These are phyloP conservation scores for Gnaphalium uliginosum DNA, from an alignment of 129 eudicot genomes.

Conservation along the genomic window DNA sequence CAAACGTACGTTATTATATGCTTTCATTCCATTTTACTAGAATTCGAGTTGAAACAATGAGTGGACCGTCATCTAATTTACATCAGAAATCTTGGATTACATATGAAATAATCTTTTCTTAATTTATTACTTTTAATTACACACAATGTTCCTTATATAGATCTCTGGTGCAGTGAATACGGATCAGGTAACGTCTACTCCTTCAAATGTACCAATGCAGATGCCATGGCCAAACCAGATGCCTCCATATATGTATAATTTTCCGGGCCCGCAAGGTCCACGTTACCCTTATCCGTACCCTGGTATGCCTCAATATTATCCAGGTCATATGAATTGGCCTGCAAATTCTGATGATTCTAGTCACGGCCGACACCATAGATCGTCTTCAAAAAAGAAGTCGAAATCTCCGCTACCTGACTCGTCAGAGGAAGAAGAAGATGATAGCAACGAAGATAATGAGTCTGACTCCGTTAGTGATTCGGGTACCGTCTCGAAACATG, in stretches of 20 bases:
- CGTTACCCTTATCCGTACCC: slow-evolving; percentile 71
- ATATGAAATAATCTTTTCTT: background rate
- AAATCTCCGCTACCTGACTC: slow-evolving; percentile 39
- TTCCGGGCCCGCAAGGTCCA: slow-evolving; percentile 60
- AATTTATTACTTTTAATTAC: slow-evolving; percentile 4
- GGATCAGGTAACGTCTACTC: slow-evolving; percentile 50
- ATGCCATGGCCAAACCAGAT: slow-evolving; percentile 86
- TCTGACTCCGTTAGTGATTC: slow-evolving; percentile 56
- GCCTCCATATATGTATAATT: slow-evolving; percentile 79
- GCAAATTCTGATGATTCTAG: slow-evolving; percentile 49
- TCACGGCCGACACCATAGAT: slow-evolving; percentile 50
- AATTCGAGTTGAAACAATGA: too few species aligned
- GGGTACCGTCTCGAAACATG: slow-evolving; percentile 47
- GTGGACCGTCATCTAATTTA: too few species aligned
- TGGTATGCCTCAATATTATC: slow-evolving; percentile 74
- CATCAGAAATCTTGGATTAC: background rate
- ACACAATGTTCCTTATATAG: slow-evolving; percentile 13
- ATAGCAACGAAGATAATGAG: slow-evolving; percentile 42
- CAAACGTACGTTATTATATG: slow-evolving; percentile 36
- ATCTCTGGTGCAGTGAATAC: slow-evolving; percentile 41
- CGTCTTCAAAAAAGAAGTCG: slow-evolving; percentile 67
- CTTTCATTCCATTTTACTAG: background rate
- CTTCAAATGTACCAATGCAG: slow-evolving; percentile 57
- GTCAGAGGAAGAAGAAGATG: slow-evolving; percentile 55
- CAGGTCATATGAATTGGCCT: slow-evolving; percentile 74